Percentiles rank a stretch among this genome's conserved stretches.
These are phyloP conservation scores for Talaromyces ruber DNA, from an alignment of 495 filamentous ascomycete species.

Conservation along the genomic window DNA sequence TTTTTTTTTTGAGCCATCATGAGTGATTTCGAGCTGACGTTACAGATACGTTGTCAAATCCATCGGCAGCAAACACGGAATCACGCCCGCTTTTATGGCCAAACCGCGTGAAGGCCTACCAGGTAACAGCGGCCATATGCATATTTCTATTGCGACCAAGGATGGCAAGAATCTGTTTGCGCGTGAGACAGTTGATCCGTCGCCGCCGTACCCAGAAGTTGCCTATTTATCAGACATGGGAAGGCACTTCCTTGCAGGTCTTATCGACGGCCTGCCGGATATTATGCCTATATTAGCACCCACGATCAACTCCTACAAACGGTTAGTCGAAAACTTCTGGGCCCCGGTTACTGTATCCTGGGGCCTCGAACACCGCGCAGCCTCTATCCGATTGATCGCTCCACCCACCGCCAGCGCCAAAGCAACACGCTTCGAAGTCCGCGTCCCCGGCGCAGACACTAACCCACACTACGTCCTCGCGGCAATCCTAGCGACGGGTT, in stretches of 20 bases:
- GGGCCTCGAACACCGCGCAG: constrained; percentile 91
- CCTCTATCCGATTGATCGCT: constrained; percentile 79
- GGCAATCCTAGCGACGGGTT: constrained; percentile 76
- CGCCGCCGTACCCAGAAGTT: constrained; percentile 65
- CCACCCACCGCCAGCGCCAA: constrained; percentile 76
- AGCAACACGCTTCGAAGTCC: constrained; percentile 85
- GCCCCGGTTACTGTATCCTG: constrained; percentile 94
- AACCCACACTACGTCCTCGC: constrained; percentile 86
- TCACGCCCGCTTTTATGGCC: constrained; percentile 98
- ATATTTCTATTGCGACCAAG: constrained; percentile 72
- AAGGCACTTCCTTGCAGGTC: constrained; percentile 85
- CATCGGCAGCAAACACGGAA: constrained; percentile 73
- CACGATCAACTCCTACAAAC: constrained; percentile 94
- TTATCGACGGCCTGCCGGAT: constrained; percentile 82
- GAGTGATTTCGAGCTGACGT: too few relatives aligned
- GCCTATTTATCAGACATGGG: constrained; percentile 77
- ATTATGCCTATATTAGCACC: constrained; percentile 94
- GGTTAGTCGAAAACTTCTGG: constrained; percentile 98
- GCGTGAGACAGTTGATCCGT: constrained; percentile 59
- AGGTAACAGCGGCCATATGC: constrained; percentile 92
- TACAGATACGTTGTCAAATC: constrained; percentile 74
- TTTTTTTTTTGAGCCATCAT: too few relatives aligned
- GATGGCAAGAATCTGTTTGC: constrained; percentile 68
- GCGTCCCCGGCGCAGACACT: constrained; percentile 83
- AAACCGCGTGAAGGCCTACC: constrained; percentile 85